These are phyloP conservation scores for Ganoderma sinense DNA, from an alignment of 1,284 basidiomycete species.

Conservation along the genomic window DNA sequence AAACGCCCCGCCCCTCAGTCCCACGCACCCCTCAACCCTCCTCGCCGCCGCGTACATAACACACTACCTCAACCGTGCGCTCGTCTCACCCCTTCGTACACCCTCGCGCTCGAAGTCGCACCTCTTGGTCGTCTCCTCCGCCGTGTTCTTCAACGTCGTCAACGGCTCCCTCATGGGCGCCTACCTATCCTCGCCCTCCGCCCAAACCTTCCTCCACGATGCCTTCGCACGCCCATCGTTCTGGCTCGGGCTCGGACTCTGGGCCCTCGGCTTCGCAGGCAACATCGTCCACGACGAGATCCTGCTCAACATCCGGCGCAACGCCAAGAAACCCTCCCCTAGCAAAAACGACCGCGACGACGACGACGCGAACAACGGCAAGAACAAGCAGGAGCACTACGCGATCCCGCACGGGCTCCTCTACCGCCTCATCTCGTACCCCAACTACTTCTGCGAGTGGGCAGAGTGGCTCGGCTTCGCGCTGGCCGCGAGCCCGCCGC, in stretches of 20 bases:
- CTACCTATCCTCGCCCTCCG: slow-evolving; percentile 67
- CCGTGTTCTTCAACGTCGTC: slow-evolving; percentile 71
- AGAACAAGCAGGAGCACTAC: slow-evolving; percentile 60
- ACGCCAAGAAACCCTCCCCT: slow-evolving; percentile 39
- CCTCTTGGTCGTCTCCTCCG: slow-evolving; percentile 67
- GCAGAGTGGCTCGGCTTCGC: slow-evolving; percentile 86
- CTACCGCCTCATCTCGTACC: slow-evolving; percentile 86
- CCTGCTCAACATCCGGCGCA: slow-evolving; percentile 75
- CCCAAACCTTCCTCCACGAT: slow-evolving; percentile 48
- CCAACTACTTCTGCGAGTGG: slow-evolving; percentile 95
- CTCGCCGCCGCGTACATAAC: slow-evolving; percentile 69
- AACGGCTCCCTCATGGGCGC: slow-evolving; percentile 79
- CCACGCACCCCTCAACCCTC: slow-evolving; percentile 54
- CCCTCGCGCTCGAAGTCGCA: slow-evolving; percentile 85
- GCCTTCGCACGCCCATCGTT: slow-evolving; percentile 55
- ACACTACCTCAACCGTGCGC: slow-evolving; percentile 87
- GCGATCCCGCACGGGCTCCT: slow-evolving; percentile 85
- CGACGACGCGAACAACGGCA: slow-evolving; percentile 22
- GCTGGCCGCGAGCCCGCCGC: slow-evolving; percentile 62
- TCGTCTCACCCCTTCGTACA: slow-evolving; percentile 84
- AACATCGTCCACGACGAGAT: slow-evolving; percentile 93
- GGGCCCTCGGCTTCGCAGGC: slow-evolving; percentile 76
- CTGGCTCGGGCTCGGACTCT: slow-evolving; percentile 69
- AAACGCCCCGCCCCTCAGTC: slow-evolving; percentile 30
- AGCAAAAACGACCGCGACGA: background rate